These are phyloP conservation scores for Astraeus odoratus DNA, from an alignment of 768 basidiomycete species.

Conservation along the genomic window DNA sequence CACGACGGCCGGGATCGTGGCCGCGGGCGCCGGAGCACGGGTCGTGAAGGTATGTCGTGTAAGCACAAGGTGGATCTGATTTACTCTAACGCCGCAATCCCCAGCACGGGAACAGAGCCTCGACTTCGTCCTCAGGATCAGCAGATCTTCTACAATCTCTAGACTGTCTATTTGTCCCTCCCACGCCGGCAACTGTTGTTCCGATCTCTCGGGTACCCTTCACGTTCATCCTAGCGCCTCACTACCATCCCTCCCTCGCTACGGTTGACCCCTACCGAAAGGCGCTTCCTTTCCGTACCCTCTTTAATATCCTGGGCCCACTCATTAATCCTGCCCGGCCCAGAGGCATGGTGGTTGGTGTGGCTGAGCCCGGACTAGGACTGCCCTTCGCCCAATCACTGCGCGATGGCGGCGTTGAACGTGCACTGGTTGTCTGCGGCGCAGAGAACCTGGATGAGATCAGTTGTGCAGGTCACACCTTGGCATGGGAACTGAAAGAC, in stretches of 20 bases:
- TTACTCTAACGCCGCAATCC: not conserved
- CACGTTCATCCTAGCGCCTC: conserved; percentile 88
- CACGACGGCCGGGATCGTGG: conserved; percentile 89
- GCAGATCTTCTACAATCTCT: conserved; percentile 88
- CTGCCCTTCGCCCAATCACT: conserved; percentile 73
- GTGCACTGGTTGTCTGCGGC: conserved; percentile 91
- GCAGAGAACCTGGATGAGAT: conserved; percentile 92
- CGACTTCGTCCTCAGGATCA: conserved; percentile 90
- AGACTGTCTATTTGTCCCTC: conserved; percentile 66
- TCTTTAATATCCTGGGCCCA: conserved; percentile 94
- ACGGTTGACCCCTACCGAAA: conserved; percentile 79
- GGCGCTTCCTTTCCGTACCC: conserved; percentile 85
- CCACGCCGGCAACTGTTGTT: conserved; percentile 34
- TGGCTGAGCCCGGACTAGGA: conserved; percentile 78
- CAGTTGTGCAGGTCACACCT: conserved; percentile 86
- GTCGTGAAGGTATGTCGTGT: conserved; percentile 72
- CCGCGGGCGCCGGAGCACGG: conserved; percentile 88
- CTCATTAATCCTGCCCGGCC: conserved; percentile 89
- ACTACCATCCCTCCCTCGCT: conserved; percentile 87
- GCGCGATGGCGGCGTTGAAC: conserved; percentile 63
- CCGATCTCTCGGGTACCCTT: conserved; percentile 69
- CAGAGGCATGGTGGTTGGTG: conserved; percentile 84
- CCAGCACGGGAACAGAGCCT: conserved; percentile 87
- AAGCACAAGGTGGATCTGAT: not conserved
- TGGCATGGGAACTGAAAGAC: conserved; percentile 73